A percentile compares a stretch with the other conserved stretches of the same genome.
Conservation (phyloP, 192 early-diverging fungal species). For the Glomus cerebriforme region DNA sequence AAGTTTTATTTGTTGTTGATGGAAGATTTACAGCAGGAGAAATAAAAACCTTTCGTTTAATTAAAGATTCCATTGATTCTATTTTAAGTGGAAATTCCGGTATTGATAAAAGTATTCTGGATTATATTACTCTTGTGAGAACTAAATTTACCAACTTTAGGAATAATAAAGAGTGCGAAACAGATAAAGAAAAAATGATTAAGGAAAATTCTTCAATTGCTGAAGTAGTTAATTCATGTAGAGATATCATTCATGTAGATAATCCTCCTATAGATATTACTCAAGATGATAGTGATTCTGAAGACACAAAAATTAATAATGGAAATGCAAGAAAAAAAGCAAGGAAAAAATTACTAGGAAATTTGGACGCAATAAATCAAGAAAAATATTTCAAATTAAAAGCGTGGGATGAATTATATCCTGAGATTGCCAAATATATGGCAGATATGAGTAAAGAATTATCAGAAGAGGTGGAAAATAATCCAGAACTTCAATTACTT, state of each 20-base stretch:
- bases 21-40: neutral
- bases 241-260: no score
- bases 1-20: no score
- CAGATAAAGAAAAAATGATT: no score
- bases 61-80: neutral
- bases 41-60: neutral
- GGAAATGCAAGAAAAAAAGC: neutral
- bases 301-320: neutral
- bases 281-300: no score
- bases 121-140: neutral
- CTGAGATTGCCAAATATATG: no score
- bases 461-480: no score
- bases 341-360: neutral
- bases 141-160: no score
- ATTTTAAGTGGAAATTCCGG: slow-evolving; percentile 2
- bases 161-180: neutral
- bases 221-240: neutral
- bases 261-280: no score
- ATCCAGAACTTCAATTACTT: no score
- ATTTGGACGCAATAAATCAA: neutral
- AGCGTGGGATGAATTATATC: no score
- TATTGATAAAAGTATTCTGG: neutral
- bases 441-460: no score
- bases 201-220: no score
- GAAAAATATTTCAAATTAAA: neutral